Evolutionary conservation across 768 basidiomycete species (phyloP), one percentile per base, ranked within the genome.

Genomic region (Psilocybe cyanescens): DNA sequence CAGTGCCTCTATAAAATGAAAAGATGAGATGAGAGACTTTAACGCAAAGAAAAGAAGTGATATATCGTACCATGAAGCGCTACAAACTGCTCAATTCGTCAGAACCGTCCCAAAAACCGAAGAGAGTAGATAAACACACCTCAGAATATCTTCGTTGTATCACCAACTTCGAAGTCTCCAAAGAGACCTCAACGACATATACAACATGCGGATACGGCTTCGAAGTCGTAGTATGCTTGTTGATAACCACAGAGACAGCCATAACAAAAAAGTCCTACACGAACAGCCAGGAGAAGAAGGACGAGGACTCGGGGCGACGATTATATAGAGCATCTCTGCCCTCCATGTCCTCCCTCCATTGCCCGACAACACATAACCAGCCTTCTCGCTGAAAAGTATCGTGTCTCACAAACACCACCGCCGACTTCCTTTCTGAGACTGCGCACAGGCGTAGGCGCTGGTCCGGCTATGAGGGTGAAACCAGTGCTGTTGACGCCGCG

Each of bases 151-250:
- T 71, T 14, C 74, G 65, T 46, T 77, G 59, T 7, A 72, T 63
- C 19, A 67, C 63, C 11, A 64, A 66, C 35, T 67, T 68, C 17
- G 68, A 72, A 12, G 76, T 76, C 41, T 69, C 65, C 3, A 70
- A 59, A 28, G 55, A 70, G 37, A 77, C 74, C 45, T 78, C 70
- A 8, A 81, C 62, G 24, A 68, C 64, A 65, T 82, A 83, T n/a
- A 81, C 70, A 60, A 83, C 73, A 57, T 82, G 81, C 6, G 79
- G 77, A 45, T 71, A 65, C 33, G 81, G 80, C 16, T 62, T 67
- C 7, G 80, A 81, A 37, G 76, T 67, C 28, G 80, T 81, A 5
- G 80, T 81, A 62, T 83, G 81, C 45, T 70, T 70, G 31, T 68
- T 64, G 59, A 83, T 79, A 11, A 76, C 53, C 16, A 67, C 63